Conservation (phyloP, 2,329 filamentous ascomycete species). For the Aspergillus aculeatinus region DNA sequence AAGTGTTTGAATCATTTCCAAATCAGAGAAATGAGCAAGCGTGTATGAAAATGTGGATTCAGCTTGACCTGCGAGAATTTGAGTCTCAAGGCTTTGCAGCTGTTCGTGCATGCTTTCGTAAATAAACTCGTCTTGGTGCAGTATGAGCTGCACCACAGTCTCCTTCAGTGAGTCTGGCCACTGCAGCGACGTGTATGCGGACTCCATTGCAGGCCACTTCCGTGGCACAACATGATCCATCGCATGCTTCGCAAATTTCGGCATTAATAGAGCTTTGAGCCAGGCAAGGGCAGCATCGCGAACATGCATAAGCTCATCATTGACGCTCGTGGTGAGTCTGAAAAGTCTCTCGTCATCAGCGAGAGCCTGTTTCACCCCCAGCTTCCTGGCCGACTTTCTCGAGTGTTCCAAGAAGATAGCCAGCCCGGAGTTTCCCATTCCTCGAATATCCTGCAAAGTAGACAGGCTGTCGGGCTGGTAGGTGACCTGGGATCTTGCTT, state of each 20-base stretch:
- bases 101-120: conserved; percentile 43
- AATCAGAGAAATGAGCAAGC: conserved; percentile 34
- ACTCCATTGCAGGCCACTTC: conserved; percentile 29
- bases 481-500: conserved; percentile 45
- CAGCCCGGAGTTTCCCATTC: conserved; percentile 49
- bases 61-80: conserved; percentile 24
- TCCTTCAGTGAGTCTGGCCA: conserved; percentile 60
- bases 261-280: conserved; percentile 53
- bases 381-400: conserved; percentile 45
- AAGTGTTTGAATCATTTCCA: conserved; percentile 59
- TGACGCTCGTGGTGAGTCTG: conserved; percentile 47
- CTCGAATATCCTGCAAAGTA: conserved; percentile 48
- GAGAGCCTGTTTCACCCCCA: conserved; percentile 40
- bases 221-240: conserved; percentile 6
- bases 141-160: conserved; percentile 53
- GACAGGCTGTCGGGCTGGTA: conserved; percentile 52
- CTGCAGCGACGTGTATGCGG: conserved; percentile 53
- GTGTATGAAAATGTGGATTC: conserved; percentile 28
- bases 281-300: conserved; percentile 56
- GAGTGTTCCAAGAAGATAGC: conserved; percentile 59
- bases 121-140: conserved; percentile 56
- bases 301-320: conserved; percentile 47
- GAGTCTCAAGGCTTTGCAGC: conserved; percentile 29
- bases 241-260: conserved; percentile 29
- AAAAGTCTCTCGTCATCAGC: conserved; percentile 38